phyloP scores from a whole-genome alignment of 371 early-diverging fungal genomes.

The Rhizopus microsporus region DNA sequence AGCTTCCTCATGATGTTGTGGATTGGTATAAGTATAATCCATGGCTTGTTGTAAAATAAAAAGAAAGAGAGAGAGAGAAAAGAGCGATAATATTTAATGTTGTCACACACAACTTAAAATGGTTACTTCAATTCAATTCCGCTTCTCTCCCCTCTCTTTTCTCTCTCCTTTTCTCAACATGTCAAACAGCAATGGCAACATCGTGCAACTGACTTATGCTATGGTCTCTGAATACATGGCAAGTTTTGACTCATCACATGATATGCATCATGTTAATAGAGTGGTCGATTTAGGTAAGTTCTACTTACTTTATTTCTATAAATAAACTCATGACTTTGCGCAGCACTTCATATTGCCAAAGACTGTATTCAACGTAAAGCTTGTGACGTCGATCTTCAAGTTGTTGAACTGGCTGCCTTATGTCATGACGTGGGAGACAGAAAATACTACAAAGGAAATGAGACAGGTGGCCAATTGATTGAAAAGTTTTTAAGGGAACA shows the following conservation, averaged over 20 bases:
- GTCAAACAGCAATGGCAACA: conserved; percentile 14
- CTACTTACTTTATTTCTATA: no score
- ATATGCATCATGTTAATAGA: conserved; percentile 76
- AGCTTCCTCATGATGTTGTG: conserved; percentile 15
- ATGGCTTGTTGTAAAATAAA: neutral
- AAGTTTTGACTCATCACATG: conserved; percentile 75
- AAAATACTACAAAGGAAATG: conserved; percentile 60
- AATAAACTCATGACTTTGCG: neutral
- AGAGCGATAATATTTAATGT: neutral
- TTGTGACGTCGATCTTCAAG: conserved; percentile 49
- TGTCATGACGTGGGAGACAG: conserved; percentile 79
- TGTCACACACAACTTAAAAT: conserved; percentile 4
- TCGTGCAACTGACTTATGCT: conserved; percentile 39
- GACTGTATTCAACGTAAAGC: conserved; percentile 22
- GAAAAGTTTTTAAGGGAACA: conserved; percentile 45
- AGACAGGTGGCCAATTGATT: conserved; percentile 48
- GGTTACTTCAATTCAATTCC: neutral
- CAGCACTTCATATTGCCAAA: conserved; percentile 46
- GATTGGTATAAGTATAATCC: conserved; percentile 16
- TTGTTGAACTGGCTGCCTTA: conserved; percentile 73
- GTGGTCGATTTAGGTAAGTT: conserved; percentile 62
- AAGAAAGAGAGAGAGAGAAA: neutral
- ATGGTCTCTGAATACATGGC: conserved; percentile 71
- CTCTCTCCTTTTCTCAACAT: neutral
- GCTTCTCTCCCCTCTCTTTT: neutral